These are phyloP conservation scores for Modicella reniformis DNA, from an alignment of 371 early-diverging fungal genomes.

Conservation along the genomic window DNA sequence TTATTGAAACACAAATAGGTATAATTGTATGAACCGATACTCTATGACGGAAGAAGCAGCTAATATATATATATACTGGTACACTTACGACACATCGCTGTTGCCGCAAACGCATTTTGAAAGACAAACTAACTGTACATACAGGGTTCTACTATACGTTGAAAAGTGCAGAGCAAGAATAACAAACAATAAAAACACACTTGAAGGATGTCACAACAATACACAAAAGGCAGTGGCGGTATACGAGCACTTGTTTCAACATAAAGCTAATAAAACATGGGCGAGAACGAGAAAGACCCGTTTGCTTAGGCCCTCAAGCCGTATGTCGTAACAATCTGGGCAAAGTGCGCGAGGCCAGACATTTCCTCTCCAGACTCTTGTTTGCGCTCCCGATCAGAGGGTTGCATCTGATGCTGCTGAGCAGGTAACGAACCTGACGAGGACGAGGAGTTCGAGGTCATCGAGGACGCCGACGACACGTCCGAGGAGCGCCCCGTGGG, in stretches of 20 bases:
- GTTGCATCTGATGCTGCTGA: not conserved
- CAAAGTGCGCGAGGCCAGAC: constrained; percentile 46
- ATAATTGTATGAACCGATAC: no score
- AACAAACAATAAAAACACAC: not conserved
- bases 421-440: constrained; percentile 17
- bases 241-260: constrained; percentile 2
- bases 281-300: not conserved
- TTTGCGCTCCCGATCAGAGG: constrained; percentile 3
- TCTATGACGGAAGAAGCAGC: no score
- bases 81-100: no score
- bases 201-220: not conserved
- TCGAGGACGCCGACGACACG: constrained; percentile 35
- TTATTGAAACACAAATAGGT: no score
- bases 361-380: constrained; percentile 33
- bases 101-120: not conserved
- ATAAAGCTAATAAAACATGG: constrained; percentile 1
- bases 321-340: constrained; percentile 50
- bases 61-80: no score
- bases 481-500: constrained; percentile 18
- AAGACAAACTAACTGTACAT: not conserved
- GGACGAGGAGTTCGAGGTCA: constrained; percentile 39
- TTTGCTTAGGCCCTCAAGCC: constrained; percentile 19
- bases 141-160: not conserved
- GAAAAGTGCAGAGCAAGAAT: not conserved
- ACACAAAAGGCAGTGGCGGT: constrained; percentile 10